Evolutionary conservation across 495 filamentous ascomycete genomes (phyloP).

Genomic region (Apiosordaria backusii): DNA sequence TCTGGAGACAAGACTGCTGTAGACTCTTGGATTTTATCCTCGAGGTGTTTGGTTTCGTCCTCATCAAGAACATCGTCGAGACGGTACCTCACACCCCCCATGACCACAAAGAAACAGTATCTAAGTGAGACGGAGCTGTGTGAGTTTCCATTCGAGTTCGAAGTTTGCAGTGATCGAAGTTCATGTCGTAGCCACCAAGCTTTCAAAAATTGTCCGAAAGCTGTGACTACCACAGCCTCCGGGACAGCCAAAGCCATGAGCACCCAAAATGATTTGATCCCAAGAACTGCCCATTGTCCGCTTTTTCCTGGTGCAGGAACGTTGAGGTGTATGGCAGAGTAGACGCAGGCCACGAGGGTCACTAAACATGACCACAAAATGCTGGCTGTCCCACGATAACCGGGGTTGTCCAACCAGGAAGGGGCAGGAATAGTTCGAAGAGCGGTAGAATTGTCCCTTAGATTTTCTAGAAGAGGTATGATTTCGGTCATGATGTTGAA

Average conservation of each 20-base stretch:
- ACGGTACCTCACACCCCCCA: constrained; percentile 1
- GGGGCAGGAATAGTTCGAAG: not conserved
- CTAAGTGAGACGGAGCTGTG: not conserved
- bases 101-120: constrained; percentile 15
- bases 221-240: constrained; percentile 1
- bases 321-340: constrained; percentile 5
- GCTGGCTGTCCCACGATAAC: not conserved
- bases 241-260: not conserved
- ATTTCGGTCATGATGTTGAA: not conserved
- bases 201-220: constrained; percentile 3
- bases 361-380: not conserved
- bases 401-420: not conserved
- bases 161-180: not conserved
- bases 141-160: not conserved
- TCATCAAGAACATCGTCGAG: not conserved
- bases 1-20: not conserved
- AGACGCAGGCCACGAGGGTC: not conserved
- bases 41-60: not conserved
- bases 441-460: not conserved
- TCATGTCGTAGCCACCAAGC: constrained; percentile 7
- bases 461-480: not conserved
- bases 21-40: not conserved
- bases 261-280: not conserved
- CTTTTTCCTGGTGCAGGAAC: not conserved
- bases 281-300: not conserved